phyloP scores from a whole-genome alignment of 371 early-diverging fungal genomes.

The Actinomucor elegans region DNA sequence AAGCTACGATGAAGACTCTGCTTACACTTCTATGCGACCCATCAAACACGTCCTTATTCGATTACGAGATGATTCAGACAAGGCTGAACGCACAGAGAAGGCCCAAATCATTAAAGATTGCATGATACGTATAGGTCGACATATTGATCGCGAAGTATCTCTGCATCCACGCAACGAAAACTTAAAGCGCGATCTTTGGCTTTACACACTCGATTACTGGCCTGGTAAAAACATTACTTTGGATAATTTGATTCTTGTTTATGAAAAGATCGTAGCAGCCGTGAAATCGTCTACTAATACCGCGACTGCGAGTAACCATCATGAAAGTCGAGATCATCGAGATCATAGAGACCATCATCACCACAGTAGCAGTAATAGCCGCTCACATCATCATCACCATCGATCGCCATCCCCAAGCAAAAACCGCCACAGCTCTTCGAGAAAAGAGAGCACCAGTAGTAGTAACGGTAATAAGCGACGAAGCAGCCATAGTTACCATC shows the following conservation, averaged over 20 bases:
- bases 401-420: neutral
- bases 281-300: neutral
- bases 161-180: neutral
- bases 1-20: slow-evolving; percentile 9
- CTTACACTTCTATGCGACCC: slow-evolving; percentile 19
- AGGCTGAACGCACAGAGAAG: slow-evolving; percentile 52
- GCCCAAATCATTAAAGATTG: slow-evolving; percentile 60
- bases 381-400: neutral
- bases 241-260: slow-evolving; percentile 53
- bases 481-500: slow-evolving; percentile 1
- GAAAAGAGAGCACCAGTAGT: neutral
- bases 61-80: slow-evolving; percentile 52
- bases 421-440: neutral
- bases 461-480: too few species aligned
- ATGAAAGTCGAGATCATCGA: too few species aligned
- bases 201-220: slow-evolving; percentile 67
- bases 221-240: slow-evolving; percentile 51
- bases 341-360: neutral
- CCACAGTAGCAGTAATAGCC: neutral
- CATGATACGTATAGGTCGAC: slow-evolving; percentile 60
- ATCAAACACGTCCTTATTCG: slow-evolving; percentile 10
- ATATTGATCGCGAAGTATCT: slow-evolving; percentile 46
- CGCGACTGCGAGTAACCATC: too few species aligned
- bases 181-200: slow-evolving; percentile 51
- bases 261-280: slow-evolving; percentile 40